Base-by-base conservation (phyloP, 2,329 filamentous ascomycete genomes). In the Dryadomyces quercus-mongolicae region DNA sequence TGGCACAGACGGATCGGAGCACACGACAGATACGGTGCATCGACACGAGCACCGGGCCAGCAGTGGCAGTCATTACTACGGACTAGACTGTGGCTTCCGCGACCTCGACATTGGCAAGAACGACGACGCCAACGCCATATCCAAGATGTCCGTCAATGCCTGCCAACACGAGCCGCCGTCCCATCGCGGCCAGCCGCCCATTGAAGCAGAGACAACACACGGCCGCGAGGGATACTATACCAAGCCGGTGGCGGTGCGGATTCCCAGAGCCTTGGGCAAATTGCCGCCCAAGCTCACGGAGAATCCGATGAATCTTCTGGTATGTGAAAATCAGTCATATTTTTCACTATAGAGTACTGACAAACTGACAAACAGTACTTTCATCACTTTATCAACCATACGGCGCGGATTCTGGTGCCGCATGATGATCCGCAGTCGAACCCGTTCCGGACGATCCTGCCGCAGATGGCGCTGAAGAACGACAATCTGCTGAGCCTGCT, bases 231-330 rank as follows among this genome's bases (percentile, higher is more conserved):
- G 81, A 2, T 91, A 91, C 62, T 91, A 91, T 67, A 75, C 76
- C 13, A 78, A 78, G 40, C 82, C 84, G 0, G 83, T 90, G 0
- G 71, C 77, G 1, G 82, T 91, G 58, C 68, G 67, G 40, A 76
- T 78, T 49, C 71, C 74, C 21, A 68, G 67, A 51, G 70, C 66
- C n/a, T 65, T 78, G 10, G 72, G 75, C 52, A 73, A 73, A 3
- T 64, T 80, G 45, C 75, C 75, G 5, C 58, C 62, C 12, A 74
- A 72, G 66, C 70, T 90, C 34, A 68, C 78, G 46, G 78, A 85
- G 42, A 91, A 88, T 61, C 85, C 82, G 1, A 92, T 92, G 80
- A 92, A 93, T 62, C 67, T 93, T 57, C 74, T 93, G 60, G 71
- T 73, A 59, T 7, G 42, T 5, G 16, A n/a, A n/a, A n/a, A n/a